Base-by-base conservation (phyloP, 495 filamentous ascomycete genomes). In the Saxophila tyrrhenica region DNA sequence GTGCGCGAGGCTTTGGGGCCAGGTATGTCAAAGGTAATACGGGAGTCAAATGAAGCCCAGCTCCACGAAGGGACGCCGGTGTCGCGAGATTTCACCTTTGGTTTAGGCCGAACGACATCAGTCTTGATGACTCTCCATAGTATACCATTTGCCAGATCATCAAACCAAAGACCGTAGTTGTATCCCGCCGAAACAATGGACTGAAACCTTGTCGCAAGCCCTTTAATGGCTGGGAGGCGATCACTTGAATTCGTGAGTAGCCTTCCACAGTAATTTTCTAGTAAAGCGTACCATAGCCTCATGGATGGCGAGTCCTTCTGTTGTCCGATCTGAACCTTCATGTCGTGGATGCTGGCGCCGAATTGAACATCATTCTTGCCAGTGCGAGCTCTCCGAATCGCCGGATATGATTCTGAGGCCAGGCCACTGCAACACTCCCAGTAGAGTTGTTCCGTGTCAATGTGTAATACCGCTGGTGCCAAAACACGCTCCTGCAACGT, bases 401-500 rank as follows among this genome's bases (percentile, higher is more conserved):
- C 9, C 16, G 35, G 35, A 39, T 16, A 9, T 8, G 9, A 9
- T 39, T 39, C 35, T 8, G 35, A 39, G 35, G 35, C 35, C 9
- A 39, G 16, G 16, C 35, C 35, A 39, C 9, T 16, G 35, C 35
- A 39, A 20, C 54, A 56, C 25, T 51, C 54, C 54, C 54, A 56
- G 25, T 20, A 50, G 2, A 56, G 35, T 43, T 56, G 54, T 29
- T 50, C 7, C 1, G 19, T 25, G 25, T 23, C 47, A 19, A 52
- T 46, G 9, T 48, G 19, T 20, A 52, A 19, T 2, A 52, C 50
- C 19, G 42, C 42, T 20, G 47, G 54, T 19, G 54, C 16, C 15
- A 56, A 38, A 17, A 51, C 11, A 11, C 54, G 24, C 39, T 56
- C 54, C 19, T 56, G 54, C 16, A 56, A 35, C 9, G 38, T 38